Conservation (phyloP, 1,284 basidiomycete species). For the Ustilago esculenta region DNA sequence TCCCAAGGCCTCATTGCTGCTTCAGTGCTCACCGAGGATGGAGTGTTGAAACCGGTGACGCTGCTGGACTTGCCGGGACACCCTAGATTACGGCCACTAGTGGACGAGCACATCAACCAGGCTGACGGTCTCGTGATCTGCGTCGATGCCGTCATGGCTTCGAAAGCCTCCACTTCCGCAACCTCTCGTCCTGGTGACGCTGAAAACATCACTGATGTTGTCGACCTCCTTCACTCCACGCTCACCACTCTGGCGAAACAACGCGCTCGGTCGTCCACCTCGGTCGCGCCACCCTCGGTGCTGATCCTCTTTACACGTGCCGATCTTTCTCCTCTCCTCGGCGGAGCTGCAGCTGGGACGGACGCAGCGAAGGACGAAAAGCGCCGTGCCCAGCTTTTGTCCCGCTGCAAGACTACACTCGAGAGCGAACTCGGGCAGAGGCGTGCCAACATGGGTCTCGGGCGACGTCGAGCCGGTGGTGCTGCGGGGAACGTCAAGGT, state of each 20-base stretch:
- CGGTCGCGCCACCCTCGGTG: constrained; percentile 44
- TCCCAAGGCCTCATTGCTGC: constrained; percentile 28
- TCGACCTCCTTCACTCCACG: constrained; percentile 54
- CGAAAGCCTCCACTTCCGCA: constrained; percentile 34
- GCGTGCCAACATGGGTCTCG: constrained; percentile 54
- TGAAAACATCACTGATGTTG: constrained; percentile 45
- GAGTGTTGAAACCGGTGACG: constrained; percentile 23
- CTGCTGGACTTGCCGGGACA: constrained; percentile 62
- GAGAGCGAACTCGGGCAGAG: constrained; percentile 55
- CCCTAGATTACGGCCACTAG: constrained; percentile 51
- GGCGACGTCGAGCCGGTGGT: constrained; percentile 16
- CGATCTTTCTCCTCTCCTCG: constrained; percentile 61
- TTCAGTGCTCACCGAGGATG: not conserved
- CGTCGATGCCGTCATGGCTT: constrained; percentile 59
- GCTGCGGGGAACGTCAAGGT: constrained; percentile 59
- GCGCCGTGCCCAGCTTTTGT: constrained; percentile 53
- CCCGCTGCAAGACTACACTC: constrained; percentile 56
- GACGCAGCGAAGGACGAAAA: constrained; percentile 53
- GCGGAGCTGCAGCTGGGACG: constrained; percentile 29
- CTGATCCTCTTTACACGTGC: constrained; percentile 60
- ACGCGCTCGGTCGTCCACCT: constrained; percentile 8
- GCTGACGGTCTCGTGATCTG: constrained; percentile 63
- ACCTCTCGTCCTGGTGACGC: constrained; percentile 9
- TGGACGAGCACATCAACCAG: constrained; percentile 42
- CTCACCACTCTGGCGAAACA: constrained; percentile 49